These are phyloP conservation scores for Peronospora farinosa DNA, from an alignment of 352 stramenopile species.

Conservation along the genomic window DNA sequence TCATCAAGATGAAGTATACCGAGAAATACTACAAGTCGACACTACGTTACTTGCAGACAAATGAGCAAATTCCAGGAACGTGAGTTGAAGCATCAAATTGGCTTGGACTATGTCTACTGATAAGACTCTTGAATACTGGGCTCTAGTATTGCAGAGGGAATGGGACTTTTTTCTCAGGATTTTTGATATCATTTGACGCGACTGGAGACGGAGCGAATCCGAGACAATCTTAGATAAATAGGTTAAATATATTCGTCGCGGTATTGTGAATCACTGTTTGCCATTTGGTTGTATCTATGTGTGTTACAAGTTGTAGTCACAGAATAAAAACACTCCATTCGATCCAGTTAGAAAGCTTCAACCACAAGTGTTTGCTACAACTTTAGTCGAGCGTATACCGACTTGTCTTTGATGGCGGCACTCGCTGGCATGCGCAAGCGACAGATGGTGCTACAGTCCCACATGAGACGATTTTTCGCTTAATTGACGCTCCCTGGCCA, in stretches of 20 bases:
- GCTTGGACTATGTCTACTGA: constrained; percentile 1
- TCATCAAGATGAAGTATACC: too few species aligned
- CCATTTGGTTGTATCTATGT: constrained; percentile 5
- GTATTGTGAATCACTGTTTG: constrained; percentile 10
- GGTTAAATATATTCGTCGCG: constrained; percentile 15
- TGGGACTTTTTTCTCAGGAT: background rate
- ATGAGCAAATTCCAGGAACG: constrained; percentile 24
- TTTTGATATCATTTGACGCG: background rate
- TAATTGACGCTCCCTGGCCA: background rate
- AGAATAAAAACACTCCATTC: background rate
- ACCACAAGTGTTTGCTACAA: constrained; percentile 4
- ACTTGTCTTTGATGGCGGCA: constrained; percentile 10
- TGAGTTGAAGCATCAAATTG: constrained; percentile 11
- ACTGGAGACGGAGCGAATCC: constrained; percentile 22
- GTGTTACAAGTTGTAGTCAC: background rate
- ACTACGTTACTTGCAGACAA: constrained; percentile 1
- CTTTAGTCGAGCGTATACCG: constrained; percentile 7
- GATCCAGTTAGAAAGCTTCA: background rate
- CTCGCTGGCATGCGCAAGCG: constrained; percentile 6
- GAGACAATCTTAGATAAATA: constrained; percentile 13
- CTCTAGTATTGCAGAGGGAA: background rate
- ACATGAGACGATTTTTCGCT: constrained; percentile 12
- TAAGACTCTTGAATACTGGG: constrained; percentile 6
- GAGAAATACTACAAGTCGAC: too few species aligned
- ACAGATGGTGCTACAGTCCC: constrained; percentile 1